Evolutionary conservation across 495 filamentous ascomycete genomes (phyloP).

Genomic region (Trypethelium eluteriae): DNA sequence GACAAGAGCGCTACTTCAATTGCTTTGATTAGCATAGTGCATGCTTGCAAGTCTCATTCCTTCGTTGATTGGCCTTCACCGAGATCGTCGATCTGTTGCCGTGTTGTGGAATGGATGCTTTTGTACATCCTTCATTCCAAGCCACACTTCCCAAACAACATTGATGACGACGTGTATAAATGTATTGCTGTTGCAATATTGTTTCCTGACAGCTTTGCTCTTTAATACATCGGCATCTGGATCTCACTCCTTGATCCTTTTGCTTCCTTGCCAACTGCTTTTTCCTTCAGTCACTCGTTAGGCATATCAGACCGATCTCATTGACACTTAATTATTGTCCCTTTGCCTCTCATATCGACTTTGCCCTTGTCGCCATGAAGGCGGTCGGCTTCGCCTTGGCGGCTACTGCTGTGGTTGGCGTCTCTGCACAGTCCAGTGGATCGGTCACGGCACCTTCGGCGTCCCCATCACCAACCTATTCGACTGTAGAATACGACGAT

Average conservation of each 20-base stretch:
- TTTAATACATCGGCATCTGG: conserved; percentile 3
- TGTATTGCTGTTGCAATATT: not conserved
- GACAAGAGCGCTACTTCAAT: not conserved
- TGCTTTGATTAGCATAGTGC: not conserved
- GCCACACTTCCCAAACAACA: conserved; percentile 14
- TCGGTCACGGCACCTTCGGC: not conserved
- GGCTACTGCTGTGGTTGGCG: conserved; percentile 18
- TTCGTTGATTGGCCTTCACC: conserved; percentile 12
- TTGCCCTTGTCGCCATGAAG: conserved; percentile 20
- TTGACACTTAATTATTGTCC: not conserved
- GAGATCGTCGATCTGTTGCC: conserved; percentile 21
- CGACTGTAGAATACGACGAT: conserved; percentile 13
- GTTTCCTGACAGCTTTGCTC: not conserved
- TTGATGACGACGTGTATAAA: conserved; percentile 18
- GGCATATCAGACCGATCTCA: conserved; percentile 9
- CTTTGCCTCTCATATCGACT: not conserved
- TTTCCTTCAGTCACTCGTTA: conserved; percentile 23
- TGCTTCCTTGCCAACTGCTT: conserved; percentile 13
- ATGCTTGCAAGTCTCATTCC: not conserved
- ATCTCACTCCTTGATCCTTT: conserved; percentile 15
- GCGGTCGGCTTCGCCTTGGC: conserved; percentile 9
- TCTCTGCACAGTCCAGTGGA: conserved; percentile 15
- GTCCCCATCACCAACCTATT: not conserved
- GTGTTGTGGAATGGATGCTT: conserved; percentile 19
- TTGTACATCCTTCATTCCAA: conserved; percentile 20